A percentile compares a stretch with the other conserved stretches of the same genome.
These are phyloP conservation scores for Podila epicladia DNA, from an alignment of 192 early-diverging fungal genomes.

Conservation along the genomic window DNA sequence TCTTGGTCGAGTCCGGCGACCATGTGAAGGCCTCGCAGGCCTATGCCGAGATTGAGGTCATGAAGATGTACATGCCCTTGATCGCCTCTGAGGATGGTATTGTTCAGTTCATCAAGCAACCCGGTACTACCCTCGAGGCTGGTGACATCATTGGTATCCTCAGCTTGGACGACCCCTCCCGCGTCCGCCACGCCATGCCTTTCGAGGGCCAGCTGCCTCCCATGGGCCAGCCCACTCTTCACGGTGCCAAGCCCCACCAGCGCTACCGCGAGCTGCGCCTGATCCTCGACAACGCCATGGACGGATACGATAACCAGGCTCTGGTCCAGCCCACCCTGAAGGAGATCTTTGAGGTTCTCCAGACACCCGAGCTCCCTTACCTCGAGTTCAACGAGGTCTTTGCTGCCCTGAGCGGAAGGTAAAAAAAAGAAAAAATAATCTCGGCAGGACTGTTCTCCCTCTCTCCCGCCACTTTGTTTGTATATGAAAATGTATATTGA, in stretches of 20 bases:
- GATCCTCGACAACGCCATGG: conserved; percentile 78
- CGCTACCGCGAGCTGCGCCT: conserved; percentile 70
- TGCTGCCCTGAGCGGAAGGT: conserved; percentile 80
- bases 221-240: conserved; percentile 81
- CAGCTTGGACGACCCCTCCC: conserved; percentile 92
- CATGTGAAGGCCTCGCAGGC: conserved; percentile 91
- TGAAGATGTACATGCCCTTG: conserved; percentile 99
- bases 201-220: conserved; percentile 80
- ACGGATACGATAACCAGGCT: conserved; percentile 88
- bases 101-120: conserved; percentile 89
- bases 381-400: conserved; percentile 83
- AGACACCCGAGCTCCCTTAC: conserved; percentile 85
- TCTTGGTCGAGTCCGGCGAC: conserved; percentile 91
- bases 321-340: conserved; percentile 76
- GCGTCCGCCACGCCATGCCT: conserved; percentile 88
- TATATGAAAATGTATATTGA: neutral
- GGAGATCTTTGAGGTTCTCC: conserved; percentile 78
- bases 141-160: conserved; percentile 96
- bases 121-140: conserved; percentile 81
- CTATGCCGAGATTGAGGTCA: conserved; percentile 98
- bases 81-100: conserved; percentile 90
- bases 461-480: neutral
- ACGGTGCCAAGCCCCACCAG: conserved; percentile 92
- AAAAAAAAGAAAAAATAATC: conserved; percentile 3
- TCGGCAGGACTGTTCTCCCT: neutral